A percentile compares a stretch with the other conserved stretches of the same genome.
These are phyloP conservation scores for Penicillium canariense DNA, from an alignment of 495 filamentous ascomycete genomes.

Conservation along the genomic window DNA sequence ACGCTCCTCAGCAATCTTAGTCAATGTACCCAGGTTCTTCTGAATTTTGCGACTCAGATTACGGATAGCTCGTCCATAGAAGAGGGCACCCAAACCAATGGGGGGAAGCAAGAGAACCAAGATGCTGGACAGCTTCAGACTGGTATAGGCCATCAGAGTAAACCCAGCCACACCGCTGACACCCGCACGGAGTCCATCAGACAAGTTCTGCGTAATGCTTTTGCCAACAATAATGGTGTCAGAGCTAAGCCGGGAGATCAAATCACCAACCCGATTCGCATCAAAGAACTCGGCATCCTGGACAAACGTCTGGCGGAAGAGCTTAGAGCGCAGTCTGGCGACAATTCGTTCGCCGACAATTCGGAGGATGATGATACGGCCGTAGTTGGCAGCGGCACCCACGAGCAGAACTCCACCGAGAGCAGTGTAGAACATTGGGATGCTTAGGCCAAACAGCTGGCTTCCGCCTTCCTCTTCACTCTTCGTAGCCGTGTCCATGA, in stretches of 20 bases:
- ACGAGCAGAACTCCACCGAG: slow-evolving; percentile 66
- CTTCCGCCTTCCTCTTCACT: slow-evolving; percentile 44
- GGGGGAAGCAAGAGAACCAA: slow-evolving; percentile 85
- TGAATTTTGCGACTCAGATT: slow-evolving; percentile 89
- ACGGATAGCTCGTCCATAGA: slow-evolving; percentile 84
- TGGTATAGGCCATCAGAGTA: slow-evolving; percentile 87
- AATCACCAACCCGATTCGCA: slow-evolving; percentile 91
- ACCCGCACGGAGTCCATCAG: slow-evolving; percentile 82
- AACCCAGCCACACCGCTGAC: slow-evolving; percentile 89
- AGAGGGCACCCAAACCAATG: slow-evolving; percentile 83
- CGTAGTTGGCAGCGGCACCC: slow-evolving; percentile 86
- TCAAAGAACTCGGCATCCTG: slow-evolving; percentile 99
- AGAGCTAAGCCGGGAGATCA: slow-evolving; percentile 91
- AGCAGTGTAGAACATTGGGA: slow-evolving; percentile 74
- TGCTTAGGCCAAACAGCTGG: slow-evolving; percentile 68
- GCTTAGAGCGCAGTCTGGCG: slow-evolving; percentile 78
- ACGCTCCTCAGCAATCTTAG: slow-evolving; percentile 95
- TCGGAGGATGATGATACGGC: slow-evolving; percentile 87
- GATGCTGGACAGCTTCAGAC: slow-evolving; percentile 83
- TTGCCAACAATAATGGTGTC: slow-evolving; percentile 98
- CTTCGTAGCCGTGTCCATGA: slow-evolving; percentile 81
- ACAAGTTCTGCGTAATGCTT: slow-evolving; percentile 96
- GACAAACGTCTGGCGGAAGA: slow-evolving; percentile 85
- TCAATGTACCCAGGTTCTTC: slow-evolving; percentile 83
- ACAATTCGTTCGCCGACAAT: slow-evolving; percentile 96